phyloP scores from a whole-genome alignment of 2,329 filamentous ascomycete species.

The Chrysosporium queenslandicum region DNA sequence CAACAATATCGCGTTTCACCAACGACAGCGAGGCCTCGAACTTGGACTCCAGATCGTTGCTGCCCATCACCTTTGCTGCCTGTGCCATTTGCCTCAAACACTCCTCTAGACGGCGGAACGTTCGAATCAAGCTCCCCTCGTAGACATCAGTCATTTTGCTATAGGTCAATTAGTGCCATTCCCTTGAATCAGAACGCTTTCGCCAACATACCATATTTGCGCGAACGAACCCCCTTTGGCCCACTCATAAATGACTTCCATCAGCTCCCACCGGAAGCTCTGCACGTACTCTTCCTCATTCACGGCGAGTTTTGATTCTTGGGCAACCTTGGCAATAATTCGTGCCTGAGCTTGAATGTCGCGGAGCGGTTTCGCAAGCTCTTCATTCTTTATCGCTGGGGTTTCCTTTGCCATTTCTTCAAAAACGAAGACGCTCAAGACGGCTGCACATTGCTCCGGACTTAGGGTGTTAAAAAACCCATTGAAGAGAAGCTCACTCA shows the following conservation, averaged over 20 bases:
- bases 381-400: constrained; percentile 58
- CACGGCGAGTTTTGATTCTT: constrained; percentile 86
- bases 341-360: constrained; percentile 81
- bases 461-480: constrained; percentile 94
- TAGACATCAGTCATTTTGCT: constrained; percentile 99
- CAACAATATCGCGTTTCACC: constrained; percentile 87
- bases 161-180: constrained; percentile 8
- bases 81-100: constrained; percentile 89
- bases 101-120: constrained; percentile 93
- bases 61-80: constrained; percentile 96
- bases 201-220: constrained; percentile 73
- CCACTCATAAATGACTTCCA: constrained; percentile 94
- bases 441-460: constrained; percentile 75
- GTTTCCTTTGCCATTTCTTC: constrained; percentile 84
- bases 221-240: constrained; percentile 80
- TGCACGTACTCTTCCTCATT: constrained; percentile 91
- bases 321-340: constrained; percentile 82
- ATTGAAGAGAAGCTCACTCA: constrained; percentile 90
- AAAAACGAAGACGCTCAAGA: constrained; percentile 91
- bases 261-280: constrained; percentile 85
- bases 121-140: constrained; percentile 88
- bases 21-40: constrained; percentile 79
- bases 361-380: constrained; percentile 72
- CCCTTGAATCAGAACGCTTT: neutral
- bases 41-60: constrained; percentile 81